Base-by-base conservation (phyloP, 2,329 filamentous ascomycete species). In the Clonostachys solani region DNA sequence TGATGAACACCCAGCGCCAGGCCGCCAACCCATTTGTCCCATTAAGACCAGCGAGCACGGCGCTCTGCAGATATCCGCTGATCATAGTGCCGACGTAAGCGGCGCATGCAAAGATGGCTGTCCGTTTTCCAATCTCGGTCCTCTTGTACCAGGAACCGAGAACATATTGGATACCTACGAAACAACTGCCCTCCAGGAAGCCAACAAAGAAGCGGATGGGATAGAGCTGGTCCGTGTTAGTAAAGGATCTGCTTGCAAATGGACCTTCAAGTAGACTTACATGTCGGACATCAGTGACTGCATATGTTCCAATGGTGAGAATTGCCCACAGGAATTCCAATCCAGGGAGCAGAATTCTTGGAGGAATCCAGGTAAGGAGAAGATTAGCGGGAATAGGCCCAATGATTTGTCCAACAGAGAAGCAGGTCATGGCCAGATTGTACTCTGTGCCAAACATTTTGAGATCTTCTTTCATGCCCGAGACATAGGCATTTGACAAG, bases 321-420 rank as follows among this genome's bases (percentile, higher is more conserved):
- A 64, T 58, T 2, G 68, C 73, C 77, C 75, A 79, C 46, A 71
- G 50, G 23, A 75, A 50, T 56, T 73, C 72, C 64, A 72, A 74
- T 29, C 62, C 52, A 0, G 82, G 83, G 55, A 84, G 83, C 67
- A 79, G 86, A 51, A 79, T 69, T n/a, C 81, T 72, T 3, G 83
- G 83, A 44, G 74, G 74, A 49, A 87, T 59, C 53, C 84, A 82
- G 59, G 85, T 78, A 3, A 87, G 69, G 4, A 80, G 79, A 8
- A 85, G 60, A 55, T 83, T 84, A 44, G 74, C 78, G 0, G 81
- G 80, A n/a, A 85, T 66, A 58, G 86, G 81, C 1, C 82, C 81
- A 4, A 84, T 55, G n/a, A 42, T 40, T 42, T 18, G 41, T 58
- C 66, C 64, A 29, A 66, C 57, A 0, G 64, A 65, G 23, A 68